These are phyloP conservation scores for Prunus yedoensis DNA, from an alignment of 331 rosid genomes.

Conservation along the genomic window DNA sequence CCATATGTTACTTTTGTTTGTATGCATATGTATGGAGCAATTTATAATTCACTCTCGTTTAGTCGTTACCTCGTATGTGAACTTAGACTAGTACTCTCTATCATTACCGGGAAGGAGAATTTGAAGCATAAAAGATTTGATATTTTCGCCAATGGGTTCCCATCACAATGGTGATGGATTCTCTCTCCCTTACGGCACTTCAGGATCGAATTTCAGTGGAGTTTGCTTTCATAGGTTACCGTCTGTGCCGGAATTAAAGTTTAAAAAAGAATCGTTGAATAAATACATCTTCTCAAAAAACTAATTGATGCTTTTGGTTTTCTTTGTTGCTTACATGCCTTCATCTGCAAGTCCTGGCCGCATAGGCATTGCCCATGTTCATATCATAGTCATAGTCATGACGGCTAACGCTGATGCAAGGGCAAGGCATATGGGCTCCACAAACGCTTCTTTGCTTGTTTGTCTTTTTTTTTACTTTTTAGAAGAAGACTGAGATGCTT, in stretches of 20 bases:
- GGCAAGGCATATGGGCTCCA: conserved; percentile 15
- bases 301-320: too few species aligned
- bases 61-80: not conserved
- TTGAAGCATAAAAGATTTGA: not conserved
- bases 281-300: too few species aligned
- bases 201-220: too few species aligned
- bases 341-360: too few species aligned
- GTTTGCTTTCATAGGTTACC: too few species aligned
- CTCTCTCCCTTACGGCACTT: accelerated
- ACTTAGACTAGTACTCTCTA: not conserved
- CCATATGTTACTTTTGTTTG: not conserved
- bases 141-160: not conserved
- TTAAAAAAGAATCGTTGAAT: too few species aligned
- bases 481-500: not conserved
- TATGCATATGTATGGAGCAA: not conserved
- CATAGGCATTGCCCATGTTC: not conserved
- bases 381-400: not conserved
- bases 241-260: too few species aligned
- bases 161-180: too few species aligned
- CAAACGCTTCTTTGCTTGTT: not conserved
- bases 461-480: not conserved
- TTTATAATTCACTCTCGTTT: not conserved
- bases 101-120: not conserved
- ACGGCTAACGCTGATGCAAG: not conserved
- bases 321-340: too few species aligned